These are phyloP conservation scores for Musa acuminata DNA, from an alignment of 176 grass and related monocot genomes.

Conservation along the genomic window DNA sequence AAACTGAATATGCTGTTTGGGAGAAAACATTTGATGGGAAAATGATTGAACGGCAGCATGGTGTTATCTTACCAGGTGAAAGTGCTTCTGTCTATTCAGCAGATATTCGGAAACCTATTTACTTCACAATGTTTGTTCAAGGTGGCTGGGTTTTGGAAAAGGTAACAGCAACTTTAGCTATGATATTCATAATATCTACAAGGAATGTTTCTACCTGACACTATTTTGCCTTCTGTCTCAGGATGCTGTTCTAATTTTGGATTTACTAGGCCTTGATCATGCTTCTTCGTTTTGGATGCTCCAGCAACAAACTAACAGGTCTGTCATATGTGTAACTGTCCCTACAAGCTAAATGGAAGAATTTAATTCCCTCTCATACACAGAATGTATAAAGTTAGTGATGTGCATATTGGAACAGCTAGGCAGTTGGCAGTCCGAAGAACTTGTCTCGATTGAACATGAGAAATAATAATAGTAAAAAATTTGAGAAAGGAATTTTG, in stretches of 20 bases:
- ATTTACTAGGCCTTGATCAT: conserved; percentile 54
- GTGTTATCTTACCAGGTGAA: conserved; percentile 55
- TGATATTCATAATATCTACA: background rate
- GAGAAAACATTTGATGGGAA: conserved; percentile 66
- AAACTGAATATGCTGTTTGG: conserved; percentile 94
- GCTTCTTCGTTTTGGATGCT: conserved; percentile 89
- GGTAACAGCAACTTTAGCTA: conserved; percentile 30
- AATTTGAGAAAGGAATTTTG: no score
- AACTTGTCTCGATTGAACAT: background rate
- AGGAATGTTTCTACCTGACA: conserved; percentile 9
- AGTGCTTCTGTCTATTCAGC: conserved; percentile 83
- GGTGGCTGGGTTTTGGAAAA: conserved; percentile 88
- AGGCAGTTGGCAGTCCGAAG: background rate
- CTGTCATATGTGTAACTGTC: conserved; percentile 4
- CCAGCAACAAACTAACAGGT: conserved; percentile 81
- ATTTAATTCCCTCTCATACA: background rate
- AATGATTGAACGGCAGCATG: conserved; percentile 84
- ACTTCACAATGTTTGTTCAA: conserved; percentile 86
- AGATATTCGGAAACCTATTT: conserved; percentile 77
- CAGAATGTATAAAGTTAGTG: background rate
- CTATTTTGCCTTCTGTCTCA: conserved; percentile 31
- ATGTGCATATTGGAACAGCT: background rate
- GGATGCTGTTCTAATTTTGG: conserved; percentile 77
- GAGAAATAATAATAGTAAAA: background rate
- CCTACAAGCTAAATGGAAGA: background rate